These are phyloP conservation scores for Santalum album DNA, from an alignment of 164 flowering plant species.

Conservation along the genomic window DNA sequence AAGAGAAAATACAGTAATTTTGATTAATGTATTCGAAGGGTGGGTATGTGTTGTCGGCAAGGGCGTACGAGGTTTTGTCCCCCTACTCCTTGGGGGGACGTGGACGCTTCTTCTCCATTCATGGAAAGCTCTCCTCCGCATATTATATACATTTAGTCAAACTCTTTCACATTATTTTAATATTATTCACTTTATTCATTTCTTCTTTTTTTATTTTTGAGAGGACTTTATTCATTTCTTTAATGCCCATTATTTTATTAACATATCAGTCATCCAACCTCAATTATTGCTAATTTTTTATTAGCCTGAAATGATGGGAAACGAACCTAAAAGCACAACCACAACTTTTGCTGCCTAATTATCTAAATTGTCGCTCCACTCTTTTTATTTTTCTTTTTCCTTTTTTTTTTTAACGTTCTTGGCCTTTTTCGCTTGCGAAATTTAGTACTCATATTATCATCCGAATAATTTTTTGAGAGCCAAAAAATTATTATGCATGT, in stretches of 20 bases:
- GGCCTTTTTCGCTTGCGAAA: neutral
- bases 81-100: slow-evolving; percentile 31
- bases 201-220: neutral
- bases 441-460: too few species aligned
- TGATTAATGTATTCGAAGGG: neutral
- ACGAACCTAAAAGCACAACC: neutral
- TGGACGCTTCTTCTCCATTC: slow-evolving; percentile 35
- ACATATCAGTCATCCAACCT: neutral
- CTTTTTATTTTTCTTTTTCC: neutral
- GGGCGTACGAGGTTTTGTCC: slow-evolving; percentile 46
- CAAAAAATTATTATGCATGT: too few species aligned
- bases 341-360: neutral
- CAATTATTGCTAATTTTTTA: neutral
- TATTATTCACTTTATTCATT: neutral
- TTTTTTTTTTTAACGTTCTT: too few species aligned
- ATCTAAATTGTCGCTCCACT: neutral
- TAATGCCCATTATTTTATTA: slow-evolving; percentile 1
- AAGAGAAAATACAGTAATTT: too few species aligned
- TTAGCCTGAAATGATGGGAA: too few species aligned
- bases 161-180: neutral
- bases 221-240: slow-evolving; percentile 4
- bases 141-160: slow-evolving; percentile 8
- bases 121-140: slow-evolving; percentile 14
- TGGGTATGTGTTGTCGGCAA: slow-evolving; percentile 27
- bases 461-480: too few species aligned